Percentiles rank a stretch among this genome's conserved stretches.
Evolutionary conservation across 2,329 filamentous ascomycete genomes (phyloP).

Genomic region (Sporothrix dimorphospora): DNA sequence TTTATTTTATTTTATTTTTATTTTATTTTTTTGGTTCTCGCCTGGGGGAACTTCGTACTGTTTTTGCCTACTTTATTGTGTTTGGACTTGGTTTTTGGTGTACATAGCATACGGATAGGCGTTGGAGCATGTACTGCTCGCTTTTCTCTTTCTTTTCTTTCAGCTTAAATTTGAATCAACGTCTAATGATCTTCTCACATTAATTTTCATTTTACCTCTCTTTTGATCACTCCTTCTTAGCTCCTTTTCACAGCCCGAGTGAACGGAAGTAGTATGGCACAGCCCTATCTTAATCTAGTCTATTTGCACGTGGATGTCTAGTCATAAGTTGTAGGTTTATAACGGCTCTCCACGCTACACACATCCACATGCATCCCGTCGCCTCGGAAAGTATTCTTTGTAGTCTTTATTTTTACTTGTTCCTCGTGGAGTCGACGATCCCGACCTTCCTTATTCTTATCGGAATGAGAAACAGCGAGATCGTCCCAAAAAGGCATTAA

Average conservation of each 20-base stretch:
- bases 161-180: not conserved
- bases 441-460: not conserved
- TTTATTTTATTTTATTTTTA: not conserved
- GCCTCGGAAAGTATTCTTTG: not conserved
- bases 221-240: too few relatives aligned
- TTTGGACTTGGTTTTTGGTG: not conserved
- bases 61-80: not conserved
- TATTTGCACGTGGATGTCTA: not conserved
- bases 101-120: not conserved
- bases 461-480: not conserved
- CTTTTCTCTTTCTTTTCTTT: too few relatives aligned
- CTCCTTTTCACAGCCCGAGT: not conserved
- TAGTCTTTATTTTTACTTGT: not conserved
- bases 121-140: not conserved
- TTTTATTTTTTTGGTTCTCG: not conserved
- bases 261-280: not conserved
- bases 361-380: not conserved
- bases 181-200: too few relatives aligned
- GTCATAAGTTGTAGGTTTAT: not conserved
- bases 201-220: too few relatives aligned
- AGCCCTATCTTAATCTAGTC: not conserved
- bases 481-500: not conserved
- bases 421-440: not conserved
- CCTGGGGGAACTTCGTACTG: not conserved
- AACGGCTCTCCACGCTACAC: too few relatives aligned